Evolutionary conservation across 345 rosid genomes (phyloP).

Genomic region (Murraya paniculata): DNA sequence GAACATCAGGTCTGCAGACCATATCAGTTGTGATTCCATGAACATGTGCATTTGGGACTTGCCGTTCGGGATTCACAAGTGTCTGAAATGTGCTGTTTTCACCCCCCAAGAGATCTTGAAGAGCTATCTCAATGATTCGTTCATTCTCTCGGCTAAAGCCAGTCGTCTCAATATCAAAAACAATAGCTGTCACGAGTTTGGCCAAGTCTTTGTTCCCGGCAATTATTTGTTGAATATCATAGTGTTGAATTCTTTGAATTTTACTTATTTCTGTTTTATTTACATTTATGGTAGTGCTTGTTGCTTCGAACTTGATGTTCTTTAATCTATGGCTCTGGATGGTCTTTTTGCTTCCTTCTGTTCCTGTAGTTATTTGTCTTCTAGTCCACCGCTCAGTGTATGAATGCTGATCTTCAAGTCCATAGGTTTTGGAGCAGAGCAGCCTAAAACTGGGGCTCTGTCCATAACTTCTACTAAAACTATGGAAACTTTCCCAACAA

Average conservation of each 20-base stretch:
- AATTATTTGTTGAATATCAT: slow-evolving; percentile 47
- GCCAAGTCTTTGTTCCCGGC: slow-evolving; percentile 51
- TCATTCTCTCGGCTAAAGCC: slow-evolving; percentile 54
- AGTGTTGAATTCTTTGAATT: slow-evolving; percentile 34
- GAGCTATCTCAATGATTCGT: slow-evolving; percentile 73
- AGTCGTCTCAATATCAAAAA: slow-evolving; percentile 75
- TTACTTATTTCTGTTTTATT: slow-evolving; percentile 34
- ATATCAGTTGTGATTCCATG: slow-evolving; percentile 69
- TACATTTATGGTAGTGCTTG: slow-evolving; percentile 35
- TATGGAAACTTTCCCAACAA: slow-evolving; percentile 41
- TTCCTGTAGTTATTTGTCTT: slow-evolving; percentile 47
- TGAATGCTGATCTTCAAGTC: slow-evolving; percentile 45
- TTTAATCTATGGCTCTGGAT: slow-evolving; percentile 31
- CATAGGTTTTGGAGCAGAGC: slow-evolving; percentile 39
- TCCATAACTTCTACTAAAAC: slow-evolving; percentile 25
- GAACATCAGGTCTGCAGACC: slow-evolving; percentile 79
- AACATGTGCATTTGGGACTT: slow-evolving; percentile 41
- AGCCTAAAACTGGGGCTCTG: slow-evolving; percentile 33
- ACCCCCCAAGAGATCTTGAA: slow-evolving; percentile 83
- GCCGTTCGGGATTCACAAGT: slow-evolving; percentile 67
- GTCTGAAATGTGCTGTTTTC: slow-evolving; percentile 82
- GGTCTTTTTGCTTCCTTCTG: slow-evolving; percentile 34
- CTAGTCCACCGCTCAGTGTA: slow-evolving; percentile 53
- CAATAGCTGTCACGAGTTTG: slow-evolving; percentile 52
- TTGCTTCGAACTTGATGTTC: slow-evolving; percentile 35